A percentile compares a stretch with the other conserved stretches of the same genome.
These are phyloP conservation scores for Lablab purpureus DNA, from an alignment of 306 rosid genomes.

Conservation along the genomic window DNA sequence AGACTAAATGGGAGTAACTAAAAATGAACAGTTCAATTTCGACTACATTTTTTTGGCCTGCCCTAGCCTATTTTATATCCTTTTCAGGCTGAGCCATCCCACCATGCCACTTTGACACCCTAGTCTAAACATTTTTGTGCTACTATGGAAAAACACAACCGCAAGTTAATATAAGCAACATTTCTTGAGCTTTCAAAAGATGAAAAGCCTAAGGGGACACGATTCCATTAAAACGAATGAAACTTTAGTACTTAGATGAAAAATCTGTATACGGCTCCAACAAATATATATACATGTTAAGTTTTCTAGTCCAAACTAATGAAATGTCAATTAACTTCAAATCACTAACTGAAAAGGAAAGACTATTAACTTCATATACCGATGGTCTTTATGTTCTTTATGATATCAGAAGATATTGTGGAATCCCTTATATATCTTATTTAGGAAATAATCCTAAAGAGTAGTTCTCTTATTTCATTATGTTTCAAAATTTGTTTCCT, in stretches of 20 bases:
- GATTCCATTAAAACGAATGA: background rate
- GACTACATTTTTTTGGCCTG: no score
- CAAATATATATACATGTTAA: background rate
- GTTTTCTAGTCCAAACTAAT: background rate
- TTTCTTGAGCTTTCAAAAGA: background rate
- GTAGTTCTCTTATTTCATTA: background rate
- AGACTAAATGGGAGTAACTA: no score
- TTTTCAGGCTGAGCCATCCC: no score
- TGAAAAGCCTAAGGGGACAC: background rate
- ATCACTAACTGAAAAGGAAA: background rate
- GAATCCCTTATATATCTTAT: background rate
- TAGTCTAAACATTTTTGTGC: background rate
- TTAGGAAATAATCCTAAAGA: background rate
- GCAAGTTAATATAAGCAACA: background rate
- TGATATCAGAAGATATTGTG: background rate
- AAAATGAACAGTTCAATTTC: no score
- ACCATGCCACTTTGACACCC: no score
- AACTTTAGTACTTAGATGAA: no score
- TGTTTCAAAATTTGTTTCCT: background rate
- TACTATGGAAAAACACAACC: background rate
- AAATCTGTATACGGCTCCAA: background rate
- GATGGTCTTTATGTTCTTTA: background rate
- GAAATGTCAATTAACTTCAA: background rate
- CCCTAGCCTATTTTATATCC: no score
- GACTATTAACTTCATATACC: background rate